Evolutionary conservation across 352 stramenopile genomes (phyloP).

Genomic region (Phytophthora agathidicida): DNA sequence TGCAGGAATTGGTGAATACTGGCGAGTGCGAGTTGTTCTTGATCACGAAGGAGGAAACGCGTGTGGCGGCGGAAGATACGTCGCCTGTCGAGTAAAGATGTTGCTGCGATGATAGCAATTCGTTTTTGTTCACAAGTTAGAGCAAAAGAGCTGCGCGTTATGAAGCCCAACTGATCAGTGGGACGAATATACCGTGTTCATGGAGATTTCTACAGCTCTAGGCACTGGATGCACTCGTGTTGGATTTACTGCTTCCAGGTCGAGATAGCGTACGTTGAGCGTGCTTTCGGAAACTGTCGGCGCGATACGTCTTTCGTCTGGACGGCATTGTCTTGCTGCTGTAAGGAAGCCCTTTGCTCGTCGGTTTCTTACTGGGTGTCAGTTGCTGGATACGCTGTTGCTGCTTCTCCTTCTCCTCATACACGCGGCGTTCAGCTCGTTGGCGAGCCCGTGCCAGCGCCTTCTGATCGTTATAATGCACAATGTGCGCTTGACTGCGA

Average conservation of each 20-base stretch:
- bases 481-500: constrained; percentile 68
- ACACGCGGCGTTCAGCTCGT: constrained; percentile 67
- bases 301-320: constrained; percentile 59
- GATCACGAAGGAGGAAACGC: constrained; percentile 29
- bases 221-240: constrained; percentile 30
- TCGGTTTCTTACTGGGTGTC: constrained; percentile 35
- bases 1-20: constrained; percentile 71
- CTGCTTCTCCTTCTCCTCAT: constrained; percentile 73
- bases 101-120: not conserved
- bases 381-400: constrained; percentile 62
- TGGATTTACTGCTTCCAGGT: constrained; percentile 22
- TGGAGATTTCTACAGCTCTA: constrained; percentile 5
- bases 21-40: constrained; percentile 78
- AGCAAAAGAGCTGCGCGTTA: no score
- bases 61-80: not conserved
- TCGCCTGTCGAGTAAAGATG: not conserved
- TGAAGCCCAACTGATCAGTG: no score
- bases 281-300: constrained; percentile 49
- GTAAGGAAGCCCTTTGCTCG: constrained; percentile 37
- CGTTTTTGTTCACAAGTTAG: not conserved
- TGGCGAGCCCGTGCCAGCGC: constrained; percentile 54
- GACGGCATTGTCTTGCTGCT: constrained; percentile 53
- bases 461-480: constrained; percentile 71
- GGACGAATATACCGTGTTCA: not conserved
- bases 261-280: constrained; percentile 37